These are phyloP conservation scores for Ensete ventricosum DNA, from an alignment of 176 grass and related monocot genomes.

Conservation along the genomic window DNA sequence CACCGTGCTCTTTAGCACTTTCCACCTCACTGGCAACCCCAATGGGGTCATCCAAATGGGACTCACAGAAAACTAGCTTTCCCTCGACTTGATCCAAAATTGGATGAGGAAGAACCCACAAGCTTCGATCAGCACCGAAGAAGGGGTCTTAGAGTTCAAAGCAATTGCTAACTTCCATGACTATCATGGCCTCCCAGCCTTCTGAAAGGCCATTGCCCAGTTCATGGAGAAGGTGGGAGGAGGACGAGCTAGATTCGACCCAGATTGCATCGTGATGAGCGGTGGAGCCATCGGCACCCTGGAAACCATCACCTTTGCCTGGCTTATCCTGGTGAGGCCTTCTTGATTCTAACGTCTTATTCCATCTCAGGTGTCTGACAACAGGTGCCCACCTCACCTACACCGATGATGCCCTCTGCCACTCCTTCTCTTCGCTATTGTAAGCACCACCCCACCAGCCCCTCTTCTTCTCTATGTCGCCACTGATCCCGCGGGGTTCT, in stretches of 20 bases:
- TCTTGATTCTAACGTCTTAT: constrained; percentile 64
- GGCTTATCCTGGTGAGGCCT: constrained; percentile 79
- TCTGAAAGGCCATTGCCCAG: constrained; percentile 69
- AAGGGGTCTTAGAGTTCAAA: constrained; percentile 46
- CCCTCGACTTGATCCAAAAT: constrained; percentile 55
- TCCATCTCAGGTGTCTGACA: too few relatives aligned
- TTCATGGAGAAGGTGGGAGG: constrained; percentile 89
- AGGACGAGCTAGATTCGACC: constrained; percentile 49
- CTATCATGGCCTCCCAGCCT: constrained; percentile 61
- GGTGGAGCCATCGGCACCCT: constrained; percentile 76
- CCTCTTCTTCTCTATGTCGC: too few relatives aligned
- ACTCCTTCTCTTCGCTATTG: too few relatives aligned
- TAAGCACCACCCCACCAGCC: too few relatives aligned
- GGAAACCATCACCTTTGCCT: constrained; percentile 80
- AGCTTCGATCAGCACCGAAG: constrained; percentile 72
- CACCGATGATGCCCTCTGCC: too few relatives aligned
- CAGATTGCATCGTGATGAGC: constrained; percentile 66
- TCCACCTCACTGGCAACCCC: constrained; percentile 39
- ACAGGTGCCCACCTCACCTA: too few relatives aligned
- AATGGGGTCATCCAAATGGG: constrained; percentile 89
- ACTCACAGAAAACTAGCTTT: constrained; percentile 83
- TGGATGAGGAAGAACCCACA: constrained; percentile 63
- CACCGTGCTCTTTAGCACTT: background rate
- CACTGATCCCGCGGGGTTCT: too few relatives aligned
- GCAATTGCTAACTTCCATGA: constrained; percentile 83